phyloP scores from a whole-genome alignment of 805 yeast species.

The Kodamaea hsintzibuensis region DNA sequence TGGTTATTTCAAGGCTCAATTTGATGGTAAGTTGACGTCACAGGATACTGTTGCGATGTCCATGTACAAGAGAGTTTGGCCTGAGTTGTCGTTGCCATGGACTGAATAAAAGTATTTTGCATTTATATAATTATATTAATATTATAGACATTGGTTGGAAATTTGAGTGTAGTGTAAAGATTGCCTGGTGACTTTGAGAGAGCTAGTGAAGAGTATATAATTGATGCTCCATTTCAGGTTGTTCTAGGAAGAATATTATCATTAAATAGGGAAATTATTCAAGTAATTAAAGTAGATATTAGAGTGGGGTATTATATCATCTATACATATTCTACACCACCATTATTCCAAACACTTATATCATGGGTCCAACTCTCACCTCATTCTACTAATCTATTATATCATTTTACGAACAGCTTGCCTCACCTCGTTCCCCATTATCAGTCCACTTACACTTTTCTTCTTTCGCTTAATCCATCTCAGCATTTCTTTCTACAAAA shows the following conservation, averaged over 20 bases:
- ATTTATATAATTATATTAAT: constrained; percentile 9
- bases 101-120: constrained; percentile 19
- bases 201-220: too few species aligned
- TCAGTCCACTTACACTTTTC: background rate
- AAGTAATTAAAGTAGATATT: too few species aligned
- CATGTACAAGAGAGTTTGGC: constrained; percentile 93
- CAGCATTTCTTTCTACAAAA: background rate
- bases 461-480: background rate
- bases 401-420: background rate
- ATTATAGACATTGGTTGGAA: background rate
- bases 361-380: too few species aligned
- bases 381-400: background rate
- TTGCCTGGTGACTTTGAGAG: too few species aligned
- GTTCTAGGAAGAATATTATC: too few species aligned
- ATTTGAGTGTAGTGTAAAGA: too few species aligned
- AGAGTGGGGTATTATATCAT: too few species aligned
- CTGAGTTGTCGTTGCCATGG: constrained; percentile 47
- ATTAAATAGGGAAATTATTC: too few species aligned
- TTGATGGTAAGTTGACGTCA: constrained; percentile 85
- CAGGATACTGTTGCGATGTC: constrained; percentile 96
- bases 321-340: too few species aligned
- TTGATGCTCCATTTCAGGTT: too few species aligned
- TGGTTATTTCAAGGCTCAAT: constrained; percentile 95
- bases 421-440: background rate
- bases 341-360: background rate